Evolutionary conservation across 345 rosid species (phyloP).

Genomic region (Eutrema japonicum): DNA sequence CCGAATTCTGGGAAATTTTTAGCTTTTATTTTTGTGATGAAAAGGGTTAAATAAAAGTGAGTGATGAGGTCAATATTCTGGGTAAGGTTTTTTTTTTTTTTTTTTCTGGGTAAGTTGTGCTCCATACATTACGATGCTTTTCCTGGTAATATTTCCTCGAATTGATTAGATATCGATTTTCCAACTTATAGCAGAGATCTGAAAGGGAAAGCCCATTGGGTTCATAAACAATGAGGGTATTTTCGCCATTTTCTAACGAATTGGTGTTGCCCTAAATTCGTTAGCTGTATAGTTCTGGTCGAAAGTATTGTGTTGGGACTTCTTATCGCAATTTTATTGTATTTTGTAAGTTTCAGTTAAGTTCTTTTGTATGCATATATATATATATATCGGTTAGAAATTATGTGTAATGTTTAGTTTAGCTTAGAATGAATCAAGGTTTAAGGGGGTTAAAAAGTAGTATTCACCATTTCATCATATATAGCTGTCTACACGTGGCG

Average conservation of each 20-base stretch:
- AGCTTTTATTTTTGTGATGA: background rate
- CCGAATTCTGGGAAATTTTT: background rate
- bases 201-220: constrained; percentile 5
- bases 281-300: background rate
- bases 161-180: background rate
- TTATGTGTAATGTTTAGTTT: background rate
- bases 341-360: background rate
- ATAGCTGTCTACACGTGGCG: constrained; percentile 37
- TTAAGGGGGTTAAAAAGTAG: background rate
- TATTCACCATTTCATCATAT: background rate
- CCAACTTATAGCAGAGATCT: background rate
- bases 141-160: too few relatives aligned
- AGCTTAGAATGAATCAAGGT: background rate
- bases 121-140: constrained; percentile 4
- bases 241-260: background rate
- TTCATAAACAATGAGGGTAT: constrained; percentile 1
- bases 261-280: background rate
- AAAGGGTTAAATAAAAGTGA: background rate
- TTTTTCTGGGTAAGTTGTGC: constrained; percentile 11
- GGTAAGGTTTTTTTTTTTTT: background rate
- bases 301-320: too few relatives aligned
- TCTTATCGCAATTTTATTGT: background rate
- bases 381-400: background rate
- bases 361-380: background rate
- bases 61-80: constrained; percentile 14